Evolutionary conservation across 371 early-diverging fungal genomes (phyloP), one percentile per base, ranked within the genome.

Genomic region (Mucor ambiguus): DNA sequence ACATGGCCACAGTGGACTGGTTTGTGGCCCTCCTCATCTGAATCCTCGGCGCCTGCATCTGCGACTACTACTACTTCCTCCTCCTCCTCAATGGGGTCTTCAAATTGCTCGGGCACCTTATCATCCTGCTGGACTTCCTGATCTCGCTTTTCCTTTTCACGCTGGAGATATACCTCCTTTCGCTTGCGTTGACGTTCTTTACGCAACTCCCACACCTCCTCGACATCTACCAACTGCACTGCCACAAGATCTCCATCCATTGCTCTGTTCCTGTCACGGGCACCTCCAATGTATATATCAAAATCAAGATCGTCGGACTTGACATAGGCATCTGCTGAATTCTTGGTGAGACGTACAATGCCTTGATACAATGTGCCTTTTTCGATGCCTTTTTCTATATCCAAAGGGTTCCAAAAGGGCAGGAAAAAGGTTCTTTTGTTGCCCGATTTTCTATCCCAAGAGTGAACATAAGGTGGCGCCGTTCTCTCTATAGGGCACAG

Each of bases 201-300:
- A 79, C 82, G 82, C 32, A 73, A 67, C 9, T 61, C 35, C 66
- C 77, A 70, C n/a, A 86, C 72, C 54, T 84, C 86, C 0, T 83
- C 84, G 0, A 85, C 86, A 60, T 84, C 85, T 48, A 93, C 66
- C 26, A 94, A 67, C 63, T 78, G 72, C 2, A 96, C 82, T 18
- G 87, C 90, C 8, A 96, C 96, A 1, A 85, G 63, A 63, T 96
- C 95, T 4, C 92, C 93, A 28, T 92, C 88, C 18, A 95, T 69
- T 0, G 95, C 93, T 18, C 96, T 86, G 76, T 96, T 96, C 44
- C 92, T 87, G 46, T 82, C 77, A 28, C 67, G 71, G 35, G 77
- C 74, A 11, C 93, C 93, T 28, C 84, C 87, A 20, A 94, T 89
- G 66, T 87, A 91, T 5, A 93, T 84, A 69, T 93, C 91, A 11